Conservation (phyloP, 2,329 filamentous ascomycete species). For the Coniochaeta hoffmannii region DNA sequence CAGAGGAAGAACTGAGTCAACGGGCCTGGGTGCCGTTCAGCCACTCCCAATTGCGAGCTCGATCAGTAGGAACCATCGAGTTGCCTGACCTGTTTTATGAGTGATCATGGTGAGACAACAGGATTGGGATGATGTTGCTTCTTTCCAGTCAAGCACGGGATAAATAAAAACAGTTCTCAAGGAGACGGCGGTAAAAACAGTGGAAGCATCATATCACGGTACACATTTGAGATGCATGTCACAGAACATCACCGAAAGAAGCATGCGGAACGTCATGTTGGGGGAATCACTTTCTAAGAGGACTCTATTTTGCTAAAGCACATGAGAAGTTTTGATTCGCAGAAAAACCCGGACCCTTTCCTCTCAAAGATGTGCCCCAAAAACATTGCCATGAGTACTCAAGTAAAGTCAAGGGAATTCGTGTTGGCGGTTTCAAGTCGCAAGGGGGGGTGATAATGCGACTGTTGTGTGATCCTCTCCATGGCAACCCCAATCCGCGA, state of each 20-base stretch:
- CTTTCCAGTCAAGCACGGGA: no score
- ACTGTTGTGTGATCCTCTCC: conserved; percentile 1
- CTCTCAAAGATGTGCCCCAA: conserved; percentile 21
- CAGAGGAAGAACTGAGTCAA: no score
- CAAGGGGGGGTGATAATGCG: conserved; percentile 1
- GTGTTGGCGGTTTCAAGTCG: conserved; percentile 11
- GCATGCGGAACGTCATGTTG: conserved; percentile 8
- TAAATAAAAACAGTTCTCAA: no score
- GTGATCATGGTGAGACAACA: no score
- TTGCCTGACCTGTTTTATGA: no score
- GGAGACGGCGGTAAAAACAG: no score
- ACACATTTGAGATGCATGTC: no score
- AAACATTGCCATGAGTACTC: conserved; percentile 19
- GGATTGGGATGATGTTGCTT: no score
- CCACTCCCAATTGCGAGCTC: no score
- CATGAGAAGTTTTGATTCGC: conserved; percentile 24
- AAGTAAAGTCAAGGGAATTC: conserved; percentile 16
- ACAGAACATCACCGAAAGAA: neutral
- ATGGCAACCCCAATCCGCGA: neutral
- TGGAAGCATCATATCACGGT: no score
- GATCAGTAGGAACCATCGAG: no score
- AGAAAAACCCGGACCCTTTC: conserved; percentile 21
- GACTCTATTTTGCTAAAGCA: conserved; percentile 27
- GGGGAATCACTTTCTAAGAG: conserved; percentile 22
- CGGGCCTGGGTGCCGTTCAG: no score